Base-by-base conservation (phyloP, 225 moss, liverwort and hornwort species). In the Straminergon stramineum region DNA sequence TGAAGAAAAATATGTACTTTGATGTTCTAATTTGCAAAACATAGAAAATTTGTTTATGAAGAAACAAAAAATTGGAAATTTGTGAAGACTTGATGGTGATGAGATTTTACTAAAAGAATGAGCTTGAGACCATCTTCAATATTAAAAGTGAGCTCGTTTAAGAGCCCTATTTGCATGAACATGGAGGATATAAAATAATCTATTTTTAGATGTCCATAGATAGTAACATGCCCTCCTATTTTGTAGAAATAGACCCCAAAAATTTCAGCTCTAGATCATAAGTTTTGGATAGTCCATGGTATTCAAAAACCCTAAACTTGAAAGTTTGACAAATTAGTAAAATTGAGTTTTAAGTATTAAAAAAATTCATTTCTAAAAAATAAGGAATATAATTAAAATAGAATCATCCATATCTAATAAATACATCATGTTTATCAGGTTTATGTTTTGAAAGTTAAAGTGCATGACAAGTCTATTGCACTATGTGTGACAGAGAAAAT, bases 71-170 rank as follows among this genome's bases (percentile, higher is more conserved):
- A n/a, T 23, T 39, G 23, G 7, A 7, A n/a, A 39, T 24, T 70
- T n/a, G 23, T 2, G 2, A 70, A 2, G 8, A 70, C 8, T 67
- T 35, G 1, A 24, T 39, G 4, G 2, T 39, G 14, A 23, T 39
- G 24, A 39, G 24, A 24, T 39, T 70, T 39, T 1, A 39, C 14
- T 1, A 23, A 24, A 70, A n/a, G 1, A 39, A 39, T 23, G 24
- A 70, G 2, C 13, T 70, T 39, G 1, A 24, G 39, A 70, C 14
- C 6, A 70, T 39, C 7, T 39, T 39, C 4, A 39, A 39, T 70
- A 8, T 70, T 70, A 23, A 0, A 70, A 70, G 2, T 70, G 7
- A 10, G 10, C 1, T 0, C 0, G 0, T 4, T 0, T 23, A 0
- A 1, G n/a, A 69, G 20, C 6, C 13, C 2, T 69, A 23, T 22